Percentiles rank a stretch among this genome's conserved stretches.
These are phyloP conservation scores for Suhomyces kilbournensis DNA, from an alignment of 805 yeast species.

Conservation along the genomic window DNA sequence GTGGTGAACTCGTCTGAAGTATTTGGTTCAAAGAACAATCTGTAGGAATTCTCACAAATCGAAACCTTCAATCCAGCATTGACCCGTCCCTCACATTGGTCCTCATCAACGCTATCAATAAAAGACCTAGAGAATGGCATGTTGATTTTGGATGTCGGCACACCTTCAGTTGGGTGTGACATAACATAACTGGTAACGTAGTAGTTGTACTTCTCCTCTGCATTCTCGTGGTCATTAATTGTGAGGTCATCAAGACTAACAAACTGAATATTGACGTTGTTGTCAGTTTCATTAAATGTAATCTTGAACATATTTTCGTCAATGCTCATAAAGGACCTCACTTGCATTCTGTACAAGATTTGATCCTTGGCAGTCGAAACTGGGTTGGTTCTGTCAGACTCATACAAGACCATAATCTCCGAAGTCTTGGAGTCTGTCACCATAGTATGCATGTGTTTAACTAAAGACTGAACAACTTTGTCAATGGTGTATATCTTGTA, in stretches of 20 bases:
- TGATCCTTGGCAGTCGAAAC: constrained; percentile 80
- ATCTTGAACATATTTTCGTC: constrained; percentile 95
- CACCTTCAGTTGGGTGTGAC: constrained; percentile 97
- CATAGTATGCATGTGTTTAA: constrained; percentile 82
- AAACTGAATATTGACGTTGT: constrained; percentile 68
- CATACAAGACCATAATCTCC: constrained; percentile 78
- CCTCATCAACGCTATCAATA: constrained; percentile 54
- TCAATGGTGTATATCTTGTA: constrained; percentile 90
- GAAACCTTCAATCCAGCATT: constrained; percentile 74
- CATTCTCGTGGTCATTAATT: constrained; percentile 60
- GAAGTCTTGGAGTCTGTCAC: constrained; percentile 77
- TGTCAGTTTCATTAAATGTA: constrained; percentile 54
- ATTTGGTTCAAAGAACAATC: constrained; percentile 74
- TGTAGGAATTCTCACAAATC: constrained; percentile 73
- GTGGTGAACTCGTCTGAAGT: constrained; percentile 79
- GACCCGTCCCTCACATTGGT: constrained; percentile 58
- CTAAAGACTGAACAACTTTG: constrained; percentile 71
- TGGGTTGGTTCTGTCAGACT: constrained; percentile 64
- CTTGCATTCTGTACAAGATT: constrained; percentile 85
- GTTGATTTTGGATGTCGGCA: constrained; percentile 69
- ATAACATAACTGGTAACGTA: constrained; percentile 88
- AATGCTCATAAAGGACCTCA: constrained; percentile 68
- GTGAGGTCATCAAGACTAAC: constrained; percentile 88
- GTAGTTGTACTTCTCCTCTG: constrained; percentile 87
- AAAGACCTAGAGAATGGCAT: constrained; percentile 73